Conservation (phyloP, 129 eudicot species). For the Ambrosia artemisiifolia region DNA sequence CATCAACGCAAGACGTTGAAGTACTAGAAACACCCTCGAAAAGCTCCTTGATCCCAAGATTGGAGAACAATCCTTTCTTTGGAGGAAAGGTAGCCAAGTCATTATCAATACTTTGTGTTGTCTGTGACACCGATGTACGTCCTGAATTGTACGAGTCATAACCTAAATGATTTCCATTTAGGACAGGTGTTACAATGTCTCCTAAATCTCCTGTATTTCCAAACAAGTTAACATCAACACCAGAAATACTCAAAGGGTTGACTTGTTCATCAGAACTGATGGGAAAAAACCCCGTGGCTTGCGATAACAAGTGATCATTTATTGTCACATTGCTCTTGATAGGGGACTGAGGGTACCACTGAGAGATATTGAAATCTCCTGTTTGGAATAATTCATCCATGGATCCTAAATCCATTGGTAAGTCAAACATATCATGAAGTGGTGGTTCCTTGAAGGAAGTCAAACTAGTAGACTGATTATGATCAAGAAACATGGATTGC, state of each 20-base stretch:
- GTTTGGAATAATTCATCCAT: conserved; percentile 48
- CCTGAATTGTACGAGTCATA: conserved; percentile 29
- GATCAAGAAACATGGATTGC: conserved; percentile 19
- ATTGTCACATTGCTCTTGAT: no score
- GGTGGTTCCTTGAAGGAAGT: conserved; percentile 38
- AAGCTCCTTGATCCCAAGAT: conserved; percentile 71
- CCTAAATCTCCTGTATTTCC: conserved; percentile 35
- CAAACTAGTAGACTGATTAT: conserved; percentile 20
- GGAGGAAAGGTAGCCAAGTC: conserved; percentile 26
- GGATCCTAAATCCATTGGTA: conserved; percentile 32
- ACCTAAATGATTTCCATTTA: conserved; percentile 27
- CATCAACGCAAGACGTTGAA: conserved; percentile 52
- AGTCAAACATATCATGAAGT: conserved; percentile 29
- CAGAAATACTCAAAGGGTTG: conserved; percentile 29
- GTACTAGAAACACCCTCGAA: conserved; percentile 49
- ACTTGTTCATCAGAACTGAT: conserved; percentile 24
- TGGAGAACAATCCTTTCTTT: conserved; percentile 66
- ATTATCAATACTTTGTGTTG: conserved; percentile 20
- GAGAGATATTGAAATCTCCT: conserved; percentile 29
- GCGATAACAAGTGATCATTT: conserved; percentile 32
- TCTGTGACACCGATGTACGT: conserved; percentile 17
- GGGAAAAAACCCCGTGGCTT: conserved; percentile 30
- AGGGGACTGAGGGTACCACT: no score
- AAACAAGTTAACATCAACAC: conserved; percentile 31
- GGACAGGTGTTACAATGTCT: conserved; percentile 39